Conservation (phyloP, 768 basidiomycete species). For the Boletus sp. region DNA sequence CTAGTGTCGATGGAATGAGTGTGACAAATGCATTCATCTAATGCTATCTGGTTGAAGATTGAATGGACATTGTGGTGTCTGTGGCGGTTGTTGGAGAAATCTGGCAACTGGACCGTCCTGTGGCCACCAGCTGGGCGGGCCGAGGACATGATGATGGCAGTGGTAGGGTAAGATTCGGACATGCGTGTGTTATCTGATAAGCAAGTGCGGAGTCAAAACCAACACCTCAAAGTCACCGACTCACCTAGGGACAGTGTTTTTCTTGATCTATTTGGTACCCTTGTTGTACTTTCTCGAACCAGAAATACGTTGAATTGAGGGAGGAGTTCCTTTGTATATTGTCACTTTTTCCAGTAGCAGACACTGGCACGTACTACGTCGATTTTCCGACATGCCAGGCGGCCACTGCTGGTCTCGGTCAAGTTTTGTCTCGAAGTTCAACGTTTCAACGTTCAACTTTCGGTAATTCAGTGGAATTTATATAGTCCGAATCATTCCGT, state of each 20-base stretch:
- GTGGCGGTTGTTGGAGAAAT: conserved; percentile 20
- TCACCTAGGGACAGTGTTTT: background rate
- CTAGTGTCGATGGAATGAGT: background rate
- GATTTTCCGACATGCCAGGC: background rate
- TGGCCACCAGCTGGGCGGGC: background rate
- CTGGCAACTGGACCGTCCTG: conserved; percentile 11
- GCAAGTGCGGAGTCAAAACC: background rate
- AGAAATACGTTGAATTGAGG: background rate
- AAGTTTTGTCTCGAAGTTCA: background rate
- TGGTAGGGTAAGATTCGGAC: too few relatives aligned
- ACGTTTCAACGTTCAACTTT: background rate
- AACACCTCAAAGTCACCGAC: background rate
- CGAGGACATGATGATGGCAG: conserved; percentile 1
- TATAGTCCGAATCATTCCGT: background rate
- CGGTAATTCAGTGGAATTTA: background rate
- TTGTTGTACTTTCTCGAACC: background rate
- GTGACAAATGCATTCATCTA: conserved; percentile 3
- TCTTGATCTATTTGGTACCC: background rate
- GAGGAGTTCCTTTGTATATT: background rate
- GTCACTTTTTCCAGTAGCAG: background rate
- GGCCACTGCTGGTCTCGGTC: background rate
- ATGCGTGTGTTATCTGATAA: conserved; percentile 6
- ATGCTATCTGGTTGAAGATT: background rate
- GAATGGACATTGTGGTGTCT: background rate
- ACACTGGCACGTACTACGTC: background rate